Evolutionary conservation across 2,329 filamentous ascomycete species (phyloP), one percentile per base, ranked within the genome.

Genomic region (Acrodontium crateriforme): DNA sequence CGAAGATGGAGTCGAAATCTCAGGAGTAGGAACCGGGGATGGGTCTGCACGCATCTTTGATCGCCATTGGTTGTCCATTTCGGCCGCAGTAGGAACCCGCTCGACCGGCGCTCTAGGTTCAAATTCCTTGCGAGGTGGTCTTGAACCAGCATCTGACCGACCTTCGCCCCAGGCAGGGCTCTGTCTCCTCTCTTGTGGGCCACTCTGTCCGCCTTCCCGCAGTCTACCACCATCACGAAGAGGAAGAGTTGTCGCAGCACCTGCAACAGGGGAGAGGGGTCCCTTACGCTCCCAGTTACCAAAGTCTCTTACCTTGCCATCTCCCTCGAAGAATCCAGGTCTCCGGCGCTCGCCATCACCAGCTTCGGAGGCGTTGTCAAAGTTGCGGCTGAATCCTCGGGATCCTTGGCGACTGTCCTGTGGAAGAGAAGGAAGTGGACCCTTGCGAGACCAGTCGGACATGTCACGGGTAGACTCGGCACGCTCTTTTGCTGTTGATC

Each of bases 211-310:
- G 31, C 82, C 73, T 51, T 62, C 70, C 38, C 62, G 58, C 34
- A 67, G 60, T 37, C 74, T 65, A 32, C 71, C 71, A 30, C 68
- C 68, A 42, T 73, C 71, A 35, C 71, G 55, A 13, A 47, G 35
- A 9, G 55, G 50, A 13, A 47, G 35, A 9, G 55, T 49, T 21
- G 54, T 44, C 10, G 53, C 53, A 18, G 58, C 55, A 16, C 60
- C 53, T 14, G 64, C 41, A 60, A 65, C 57, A 13, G 87, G 82
- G 22, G 87, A 81, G 31, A 95, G 66, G 19, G 89, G 89, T 9
- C 89, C 89, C 52, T 81, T 89, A 45, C 89, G 80, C 59, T 94
- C 87, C 89, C 89, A 98, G 56, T 83, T 91, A 42, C 72, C 69
- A 41, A 89, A 78, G 52, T 91, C 81, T 32, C 82, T 75, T 31